These are phyloP conservation scores for Chytridiales sp. DNA, from an alignment of 371 early-diverging fungal species.

Conservation along the genomic window DNA sequence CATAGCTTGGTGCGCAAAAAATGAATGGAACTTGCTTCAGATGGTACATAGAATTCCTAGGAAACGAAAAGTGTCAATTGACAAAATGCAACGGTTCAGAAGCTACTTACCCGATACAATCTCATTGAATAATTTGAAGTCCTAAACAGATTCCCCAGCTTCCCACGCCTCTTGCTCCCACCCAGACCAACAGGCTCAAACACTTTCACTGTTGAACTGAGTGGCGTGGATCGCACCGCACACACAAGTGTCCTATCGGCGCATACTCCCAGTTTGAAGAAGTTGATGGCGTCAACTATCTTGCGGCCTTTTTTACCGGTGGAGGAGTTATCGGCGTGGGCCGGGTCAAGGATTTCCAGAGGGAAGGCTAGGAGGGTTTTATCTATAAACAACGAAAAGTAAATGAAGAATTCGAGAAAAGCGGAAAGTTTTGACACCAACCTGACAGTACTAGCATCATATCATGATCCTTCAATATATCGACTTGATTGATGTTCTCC, in stretches of 20 bases:
- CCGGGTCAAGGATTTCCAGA: conserved; percentile 21
- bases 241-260: conserved; percentile 71
- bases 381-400: conserved; percentile 44
- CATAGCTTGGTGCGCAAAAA: conserved; percentile 78
- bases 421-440: not conserved
- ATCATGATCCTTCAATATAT: conserved; percentile 71
- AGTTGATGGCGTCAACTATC: conserved; percentile 74
- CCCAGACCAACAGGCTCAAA: conserved; percentile 65
- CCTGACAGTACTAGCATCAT: conserved; percentile 76
- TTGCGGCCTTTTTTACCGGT: conserved; percentile 54
- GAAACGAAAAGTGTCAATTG: not conserved
- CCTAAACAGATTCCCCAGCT: conserved; percentile 37
- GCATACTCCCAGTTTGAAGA: conserved; percentile 80
- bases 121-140: too few relatives aligned
- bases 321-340: conserved; percentile 14
- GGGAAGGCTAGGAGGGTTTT: conserved; percentile 75
- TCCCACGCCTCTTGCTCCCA: conserved; percentile 45
- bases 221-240: conserved; percentile 65
- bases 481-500: conserved; percentile 84
- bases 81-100: too few relatives aligned
- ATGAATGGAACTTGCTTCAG: conserved; percentile 76
- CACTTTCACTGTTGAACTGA: conserved; percentile 71
- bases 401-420: not conserved
- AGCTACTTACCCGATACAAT: too few relatives aligned
- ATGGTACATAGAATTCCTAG: conserved; percentile 87